phyloP scores from a whole-genome alignment of 148 eudicot genomes.

The Chenopodium berlandieri region DNA sequence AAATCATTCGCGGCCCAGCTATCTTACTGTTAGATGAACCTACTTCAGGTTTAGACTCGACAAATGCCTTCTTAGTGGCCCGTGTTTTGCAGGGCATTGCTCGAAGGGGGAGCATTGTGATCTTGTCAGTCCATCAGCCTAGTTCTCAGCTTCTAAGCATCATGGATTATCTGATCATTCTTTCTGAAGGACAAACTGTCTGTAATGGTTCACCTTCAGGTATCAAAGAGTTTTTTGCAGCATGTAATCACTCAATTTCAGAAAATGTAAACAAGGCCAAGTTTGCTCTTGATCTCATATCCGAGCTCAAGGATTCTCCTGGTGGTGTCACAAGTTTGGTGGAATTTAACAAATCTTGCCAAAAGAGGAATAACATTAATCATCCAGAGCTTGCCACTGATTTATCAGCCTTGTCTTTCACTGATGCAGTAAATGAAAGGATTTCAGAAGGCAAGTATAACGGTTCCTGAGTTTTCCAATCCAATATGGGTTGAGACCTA shows the following conservation, averaged over 20 bases:
- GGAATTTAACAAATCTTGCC: conserved; percentile 17
- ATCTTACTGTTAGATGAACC: conserved; percentile 35
- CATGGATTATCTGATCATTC: conserved; percentile 25
- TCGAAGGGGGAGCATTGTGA: conserved; percentile 27
- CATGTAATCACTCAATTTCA: conserved; percentile 19
- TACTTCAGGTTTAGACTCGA: conserved; percentile 35
- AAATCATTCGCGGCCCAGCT: conserved; percentile 21
- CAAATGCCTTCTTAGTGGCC: conserved; percentile 25
- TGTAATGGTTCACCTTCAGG: conserved; percentile 17
- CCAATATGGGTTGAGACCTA: conserved; percentile 19
- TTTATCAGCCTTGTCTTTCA: neutral
- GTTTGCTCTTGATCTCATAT: conserved; percentile 24
- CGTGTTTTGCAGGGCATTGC: conserved; percentile 26
- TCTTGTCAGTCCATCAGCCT: conserved; percentile 33
- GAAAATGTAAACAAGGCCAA: conserved; percentile 23
- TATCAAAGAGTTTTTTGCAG: conserved; percentile 9
- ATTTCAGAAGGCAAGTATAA: conserved; percentile 12
- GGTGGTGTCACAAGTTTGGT: conserved; percentile 12
- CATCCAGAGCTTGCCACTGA: neutral
- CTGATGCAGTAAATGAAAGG: conserved; percentile 17
- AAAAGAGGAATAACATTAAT: neutral
- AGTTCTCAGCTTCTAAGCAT: conserved; percentile 27
- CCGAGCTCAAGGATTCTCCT: conserved; percentile 18
- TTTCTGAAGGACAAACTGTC: conserved; percentile 26
- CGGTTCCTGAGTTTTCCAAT: conserved; percentile 5